phyloP scores from a whole-genome alignment of 768 basidiomycete genomes.

The Mrakia frigida region DNA sequence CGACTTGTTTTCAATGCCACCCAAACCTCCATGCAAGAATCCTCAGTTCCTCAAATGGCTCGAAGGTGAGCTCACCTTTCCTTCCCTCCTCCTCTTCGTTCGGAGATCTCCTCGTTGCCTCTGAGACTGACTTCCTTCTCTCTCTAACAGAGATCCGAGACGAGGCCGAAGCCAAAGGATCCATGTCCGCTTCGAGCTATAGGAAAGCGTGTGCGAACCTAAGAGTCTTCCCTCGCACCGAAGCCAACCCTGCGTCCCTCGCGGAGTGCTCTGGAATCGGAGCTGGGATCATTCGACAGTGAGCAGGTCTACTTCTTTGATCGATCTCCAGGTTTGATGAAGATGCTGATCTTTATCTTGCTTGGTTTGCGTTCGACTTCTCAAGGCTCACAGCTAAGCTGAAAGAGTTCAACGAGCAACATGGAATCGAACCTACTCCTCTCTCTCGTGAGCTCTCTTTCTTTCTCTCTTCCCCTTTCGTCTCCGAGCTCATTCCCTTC shows the following conservation, averaged over 20 bases:
- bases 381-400: conserved; percentile 2
- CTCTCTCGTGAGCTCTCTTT: neutral
- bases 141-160: conserved; percentile 1
- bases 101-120: too few relatives aligned
- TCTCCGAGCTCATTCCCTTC: too few relatives aligned
- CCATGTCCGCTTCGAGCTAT: conserved; percentile 1
- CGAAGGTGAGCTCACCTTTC: conserved; percentile 17
- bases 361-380: too few relatives aligned
- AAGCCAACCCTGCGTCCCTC: neutral
- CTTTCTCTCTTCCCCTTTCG: neutral
- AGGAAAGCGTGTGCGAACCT: neutral
- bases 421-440: neutral
- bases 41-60: conserved; percentile 27
- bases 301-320: neutral
- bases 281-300: neutral
- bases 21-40: conserved; percentile 5
- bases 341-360: neutral
- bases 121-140: neutral
- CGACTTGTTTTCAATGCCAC: neutral
- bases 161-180: conserved; percentile 20
- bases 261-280: neutral
- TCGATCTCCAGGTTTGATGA: too few relatives aligned
- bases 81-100: neutral
- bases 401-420: neutral
- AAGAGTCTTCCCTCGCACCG: neutral